phyloP scores from a whole-genome alignment of 2,329 filamentous ascomycete genomes.

The Aphanocladium album region DNA sequence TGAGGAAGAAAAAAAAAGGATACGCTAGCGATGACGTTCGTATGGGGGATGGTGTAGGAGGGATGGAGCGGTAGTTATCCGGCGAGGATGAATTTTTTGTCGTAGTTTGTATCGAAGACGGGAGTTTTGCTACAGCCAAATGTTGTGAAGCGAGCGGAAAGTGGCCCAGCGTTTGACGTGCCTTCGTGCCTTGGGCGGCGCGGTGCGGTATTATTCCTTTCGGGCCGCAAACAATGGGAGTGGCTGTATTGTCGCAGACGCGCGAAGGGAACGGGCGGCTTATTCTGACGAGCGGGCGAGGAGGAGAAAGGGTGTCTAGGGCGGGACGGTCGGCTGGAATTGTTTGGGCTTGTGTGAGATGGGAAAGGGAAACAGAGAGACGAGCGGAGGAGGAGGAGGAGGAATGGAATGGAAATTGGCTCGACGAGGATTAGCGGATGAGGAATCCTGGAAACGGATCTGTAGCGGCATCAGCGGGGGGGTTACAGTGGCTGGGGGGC shows the following conservation, averaged over 20 bases:
- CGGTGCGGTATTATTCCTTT: slow-evolving; percentile 2
- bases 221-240: slow-evolving; percentile 1
- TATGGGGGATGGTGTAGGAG: not conserved
- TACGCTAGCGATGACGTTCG: not conserved
- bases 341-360: not conserved
- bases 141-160: not conserved
- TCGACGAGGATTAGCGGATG: slow-evolving; percentile 1
- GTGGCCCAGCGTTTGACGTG: not conserved
- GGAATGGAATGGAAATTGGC: not conserved
- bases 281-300: not conserved
- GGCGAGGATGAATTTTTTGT: not conserved
- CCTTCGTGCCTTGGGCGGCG: not conserved
- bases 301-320: not conserved
- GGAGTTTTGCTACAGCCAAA: not conserved
- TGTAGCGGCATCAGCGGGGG: not conserved
- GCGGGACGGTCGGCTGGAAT: not conserved
- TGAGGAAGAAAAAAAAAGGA: not conserved
- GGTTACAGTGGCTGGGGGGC: not conserved
- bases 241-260: not conserved
- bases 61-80: not conserved
- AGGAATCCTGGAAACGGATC: slow-evolving; percentile 7
- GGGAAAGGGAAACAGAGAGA: not conserved
- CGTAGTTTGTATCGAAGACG: not conserved
- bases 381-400: not conserved
- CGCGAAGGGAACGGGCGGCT: not conserved